Percentiles rank a stretch among this genome's conserved stretches.
These are phyloP conservation scores for Phytophthora pluvialis DNA, from an alignment of 352 stramenopile species.

Conservation along the genomic window DNA sequence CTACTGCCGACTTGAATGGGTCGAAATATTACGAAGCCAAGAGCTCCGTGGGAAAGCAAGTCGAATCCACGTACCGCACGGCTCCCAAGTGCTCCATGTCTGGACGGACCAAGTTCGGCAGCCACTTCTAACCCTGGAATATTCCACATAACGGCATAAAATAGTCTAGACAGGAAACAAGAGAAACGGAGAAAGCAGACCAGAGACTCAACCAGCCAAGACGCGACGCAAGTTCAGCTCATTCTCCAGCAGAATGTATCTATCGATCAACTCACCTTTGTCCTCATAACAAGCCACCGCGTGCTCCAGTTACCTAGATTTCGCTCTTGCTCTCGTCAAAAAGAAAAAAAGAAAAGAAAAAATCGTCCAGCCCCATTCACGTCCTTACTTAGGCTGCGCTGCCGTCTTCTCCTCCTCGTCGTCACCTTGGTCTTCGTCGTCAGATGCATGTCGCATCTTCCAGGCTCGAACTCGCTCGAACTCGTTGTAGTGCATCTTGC, in stretches of 20 bases:
- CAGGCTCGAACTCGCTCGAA: conserved; percentile 76
- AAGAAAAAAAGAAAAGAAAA: conserved; percentile 7
- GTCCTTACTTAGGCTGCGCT: conserved; percentile 12
- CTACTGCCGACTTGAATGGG: conserved; percentile 35
- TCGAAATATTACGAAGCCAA: conserved; percentile 61
- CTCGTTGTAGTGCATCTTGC: conserved; percentile 88
- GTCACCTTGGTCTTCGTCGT: conserved; percentile 51
- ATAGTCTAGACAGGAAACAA: conserved; percentile 18
- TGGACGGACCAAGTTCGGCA: conserved; percentile 79
- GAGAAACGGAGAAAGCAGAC: not conserved
- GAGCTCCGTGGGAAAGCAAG: conserved; percentile 70
- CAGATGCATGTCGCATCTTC: conserved; percentile 58
- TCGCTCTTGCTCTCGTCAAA: conserved; percentile 2
- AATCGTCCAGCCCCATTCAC: not conserved
- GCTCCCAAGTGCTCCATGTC: conserved; percentile 79
- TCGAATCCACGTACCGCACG: conserved; percentile 70
- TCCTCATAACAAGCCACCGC: not conserved
- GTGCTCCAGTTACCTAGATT: conserved; percentile 14
- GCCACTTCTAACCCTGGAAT: conserved; percentile 54
- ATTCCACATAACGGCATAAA: conserved; percentile 1
- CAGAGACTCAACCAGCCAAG: not conserved
- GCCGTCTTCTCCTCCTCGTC: conserved; percentile 27
- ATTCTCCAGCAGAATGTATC: conserved; percentile 23
- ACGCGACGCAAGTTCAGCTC: conserved; percentile 11
- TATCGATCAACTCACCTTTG: conserved; percentile 28